These are phyloP conservation scores for Candida sp. DNA, from an alignment of 1,139 yeast species.

Conservation along the genomic window DNA sequence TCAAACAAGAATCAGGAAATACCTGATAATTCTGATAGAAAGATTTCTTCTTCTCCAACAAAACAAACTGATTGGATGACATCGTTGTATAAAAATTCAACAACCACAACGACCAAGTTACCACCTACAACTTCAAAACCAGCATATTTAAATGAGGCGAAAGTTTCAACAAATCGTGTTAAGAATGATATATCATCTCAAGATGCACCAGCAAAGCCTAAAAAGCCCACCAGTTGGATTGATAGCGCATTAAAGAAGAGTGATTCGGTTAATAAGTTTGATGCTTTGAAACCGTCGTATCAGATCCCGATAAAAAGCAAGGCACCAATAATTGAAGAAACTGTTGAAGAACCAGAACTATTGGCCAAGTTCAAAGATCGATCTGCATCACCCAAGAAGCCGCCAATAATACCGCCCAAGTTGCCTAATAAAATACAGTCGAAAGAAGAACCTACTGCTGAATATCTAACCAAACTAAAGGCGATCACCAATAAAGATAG, in stretches of 20 bases:
- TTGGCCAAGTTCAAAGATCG: background rate
- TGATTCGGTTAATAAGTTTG: slow-evolving; percentile 1
- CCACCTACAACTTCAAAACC: slow-evolving; percentile 9
- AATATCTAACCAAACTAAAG: slow-evolving; percentile 43
- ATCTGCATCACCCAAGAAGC: background rate
- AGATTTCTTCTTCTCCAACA: background rate
- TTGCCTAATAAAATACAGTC: slow-evolving; percentile 52
- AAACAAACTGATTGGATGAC: slow-evolving; percentile 14
- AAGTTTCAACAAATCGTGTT: background rate
- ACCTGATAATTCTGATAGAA: background rate
- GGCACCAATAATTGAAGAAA: background rate
- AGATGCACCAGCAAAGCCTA: slow-evolving; percentile 1
- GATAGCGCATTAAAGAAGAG: slow-evolving; percentile 17
- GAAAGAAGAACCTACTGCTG: slow-evolving; percentile 45
- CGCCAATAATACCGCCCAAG: background rate
- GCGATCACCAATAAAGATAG: slow-evolving; percentile 26
- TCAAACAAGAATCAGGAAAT: background rate
- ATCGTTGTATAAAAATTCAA: slow-evolving; percentile 11
- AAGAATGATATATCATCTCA: background rate
- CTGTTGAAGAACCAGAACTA: background rate
- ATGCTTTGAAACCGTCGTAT: background rate
- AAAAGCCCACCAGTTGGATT: slow-evolving; percentile 17
- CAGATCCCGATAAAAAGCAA: background rate
- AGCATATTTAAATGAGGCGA: slow-evolving; percentile 3
- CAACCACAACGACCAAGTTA: slow-evolving; percentile 5